phyloP scores from a whole-genome alignment of 2,329 filamentous ascomycete genomes.

The Aureobasidium sp. region DNA sequence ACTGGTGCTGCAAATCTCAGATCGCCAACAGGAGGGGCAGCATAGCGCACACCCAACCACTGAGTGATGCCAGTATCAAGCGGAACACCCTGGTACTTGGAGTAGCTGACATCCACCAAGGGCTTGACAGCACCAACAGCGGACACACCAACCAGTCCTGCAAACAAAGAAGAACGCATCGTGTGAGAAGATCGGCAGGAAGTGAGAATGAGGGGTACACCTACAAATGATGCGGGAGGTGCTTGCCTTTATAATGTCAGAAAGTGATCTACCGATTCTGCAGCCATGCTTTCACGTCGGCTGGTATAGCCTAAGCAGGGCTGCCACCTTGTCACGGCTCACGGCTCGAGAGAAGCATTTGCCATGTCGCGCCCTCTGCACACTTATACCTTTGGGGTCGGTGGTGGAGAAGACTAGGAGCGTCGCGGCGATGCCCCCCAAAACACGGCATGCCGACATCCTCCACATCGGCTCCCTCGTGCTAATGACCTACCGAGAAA shows the following conservation, averaged over 20 bases:
- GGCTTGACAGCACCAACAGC: slow-evolving; percentile 26
- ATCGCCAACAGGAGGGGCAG: slow-evolving; percentile 56
- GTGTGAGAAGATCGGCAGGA: not conserved
- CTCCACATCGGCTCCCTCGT: not conserved
- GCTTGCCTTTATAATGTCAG: not conserved
- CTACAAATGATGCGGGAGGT: not conserved
- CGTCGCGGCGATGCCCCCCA: not conserved
- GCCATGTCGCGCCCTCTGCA: not conserved
- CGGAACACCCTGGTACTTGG: slow-evolving; percentile 52
- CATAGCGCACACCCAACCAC: slow-evolving; percentile 70
- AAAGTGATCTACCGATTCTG: no score
- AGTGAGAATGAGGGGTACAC: not conserved
- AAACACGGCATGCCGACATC: not conserved
- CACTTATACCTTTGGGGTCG: not conserved
- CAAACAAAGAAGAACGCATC: not conserved
- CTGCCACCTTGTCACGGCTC: not conserved
- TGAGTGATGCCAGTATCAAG: slow-evolving; percentile 52
- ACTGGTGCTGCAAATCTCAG: slow-evolving; percentile 60
- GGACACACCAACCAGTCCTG: not conserved
- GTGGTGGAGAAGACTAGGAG: no score
- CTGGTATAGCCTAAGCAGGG: not conserved
- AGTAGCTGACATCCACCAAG: slow-evolving; percentile 57
- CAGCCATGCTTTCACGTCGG: not conserved
- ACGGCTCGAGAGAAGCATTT: not conserved
- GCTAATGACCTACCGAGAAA: not conserved